Conservation (phyloP, 2,329 filamentous ascomycete species). For the Mycocentrospora acerina region DNA sequence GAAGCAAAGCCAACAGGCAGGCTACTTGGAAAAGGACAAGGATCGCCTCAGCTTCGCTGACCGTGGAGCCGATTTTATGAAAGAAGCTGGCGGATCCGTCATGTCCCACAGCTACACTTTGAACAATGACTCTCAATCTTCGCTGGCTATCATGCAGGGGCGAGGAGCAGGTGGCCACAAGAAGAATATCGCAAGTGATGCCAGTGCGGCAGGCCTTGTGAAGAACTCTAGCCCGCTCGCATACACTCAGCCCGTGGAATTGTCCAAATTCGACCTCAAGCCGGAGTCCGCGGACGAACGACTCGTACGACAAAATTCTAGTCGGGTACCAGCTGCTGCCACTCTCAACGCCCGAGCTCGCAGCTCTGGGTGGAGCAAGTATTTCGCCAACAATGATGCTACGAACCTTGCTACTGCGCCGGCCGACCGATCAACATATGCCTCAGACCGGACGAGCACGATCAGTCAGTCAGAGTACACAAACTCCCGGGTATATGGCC, state of each 20-base stretch:
- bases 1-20: constrained; percentile 62
- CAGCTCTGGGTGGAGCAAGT: constrained; percentile 76
- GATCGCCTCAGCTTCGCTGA: constrained; percentile 54
- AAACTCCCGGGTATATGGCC: constrained; percentile 56
- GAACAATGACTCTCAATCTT: constrained; percentile 42
- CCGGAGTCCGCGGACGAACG: constrained; percentile 31
- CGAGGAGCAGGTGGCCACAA: constrained; percentile 54
- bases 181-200: constrained; percentile 58
- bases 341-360: constrained; percentile 34
- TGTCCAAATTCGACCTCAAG: constrained; percentile 48
- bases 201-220: constrained; percentile 61
- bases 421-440: constrained; percentile 50
- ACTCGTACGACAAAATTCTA: constrained; percentile 41
- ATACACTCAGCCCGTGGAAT: constrained; percentile 45
- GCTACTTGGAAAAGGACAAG: constrained; percentile 42
- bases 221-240: constrained; percentile 52
- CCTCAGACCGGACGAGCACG: constrained; percentile 42
- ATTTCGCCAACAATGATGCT: constrained; percentile 74
- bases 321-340: constrained; percentile 22
- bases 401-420: constrained; percentile 59
- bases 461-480: constrained; percentile 49
- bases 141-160: constrained; percentile 55
- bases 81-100: constrained; percentile 50
- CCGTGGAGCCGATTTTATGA: constrained; percentile 55
- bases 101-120: constrained; percentile 34